Percentiles rank a stretch among this genome's conserved stretches.
These are phyloP conservation scores for Collybiopsis luxurians DNA, from an alignment of 768 basidiomycete species.

Conservation along the genomic window DNA sequence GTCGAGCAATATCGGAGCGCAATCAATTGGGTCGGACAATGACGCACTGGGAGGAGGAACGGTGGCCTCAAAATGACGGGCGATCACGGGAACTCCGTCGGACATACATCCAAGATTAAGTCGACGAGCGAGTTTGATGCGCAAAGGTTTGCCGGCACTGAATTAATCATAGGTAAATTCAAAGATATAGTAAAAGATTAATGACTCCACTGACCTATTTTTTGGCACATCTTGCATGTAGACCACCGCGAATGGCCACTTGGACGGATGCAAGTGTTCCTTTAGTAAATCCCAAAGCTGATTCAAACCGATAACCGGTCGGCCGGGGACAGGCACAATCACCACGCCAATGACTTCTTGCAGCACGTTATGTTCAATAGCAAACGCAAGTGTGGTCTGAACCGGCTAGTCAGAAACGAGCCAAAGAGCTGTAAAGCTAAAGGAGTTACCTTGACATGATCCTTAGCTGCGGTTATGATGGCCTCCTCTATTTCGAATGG, in stretches of 20 bases:
- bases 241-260: slow-evolving; percentile 47
- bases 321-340: slow-evolving; percentile 32
- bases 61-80: slow-evolving; percentile 40
- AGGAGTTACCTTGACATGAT: slow-evolving; percentile 32
- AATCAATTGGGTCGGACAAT: slow-evolving; percentile 36
- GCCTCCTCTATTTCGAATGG: slow-evolving; percentile 64
- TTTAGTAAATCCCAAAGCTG: slow-evolving; percentile 41
- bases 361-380: slow-evolving; percentile 43
- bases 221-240: slow-evolving; percentile 48
- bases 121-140: slow-evolving; percentile 40
- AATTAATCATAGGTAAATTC: neutral
- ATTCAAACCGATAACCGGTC: slow-evolving; percentile 35
- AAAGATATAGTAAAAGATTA: neutral
- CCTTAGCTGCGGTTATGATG: slow-evolving; percentile 39
- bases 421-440: neutral
- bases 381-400: slow-evolving; percentile 41
- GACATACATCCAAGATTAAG: slow-evolving; percentile 34
- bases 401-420: neutral
- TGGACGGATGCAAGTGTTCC: slow-evolving; percentile 45
- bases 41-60: slow-evolving; percentile 28
- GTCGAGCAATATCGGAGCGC: slow-evolving; percentile 29
- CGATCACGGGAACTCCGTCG: slow-evolving; percentile 29
- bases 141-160: slow-evolving; percentile 44
- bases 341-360: slow-evolving; percentile 47
- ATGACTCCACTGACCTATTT: slow-evolving; percentile 25